phyloP scores from a whole-genome alignment of 345 rosid species.

The Passiflora organensis region DNA sequence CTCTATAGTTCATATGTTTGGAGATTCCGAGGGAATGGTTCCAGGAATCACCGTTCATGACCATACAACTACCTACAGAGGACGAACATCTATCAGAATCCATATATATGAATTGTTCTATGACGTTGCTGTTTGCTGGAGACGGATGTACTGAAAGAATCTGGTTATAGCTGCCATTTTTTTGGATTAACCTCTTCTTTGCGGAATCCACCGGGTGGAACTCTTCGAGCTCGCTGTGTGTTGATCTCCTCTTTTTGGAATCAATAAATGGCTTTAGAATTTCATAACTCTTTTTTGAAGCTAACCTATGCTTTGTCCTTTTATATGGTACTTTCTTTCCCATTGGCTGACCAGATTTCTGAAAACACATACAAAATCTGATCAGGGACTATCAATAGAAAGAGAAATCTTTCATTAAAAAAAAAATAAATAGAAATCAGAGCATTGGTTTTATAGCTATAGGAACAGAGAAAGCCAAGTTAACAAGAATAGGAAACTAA shows the following conservation, averaged over 20 bases:
- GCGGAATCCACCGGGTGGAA: neutral
- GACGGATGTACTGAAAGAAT: conserved; percentile 6
- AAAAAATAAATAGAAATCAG: neutral
- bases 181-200: conserved; percentile 15
- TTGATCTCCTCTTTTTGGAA: conserved; percentile 17
- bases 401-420: neutral
- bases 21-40: conserved; percentile 1
- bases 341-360: neutral
- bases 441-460: no score
- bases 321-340: neutral
- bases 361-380: neutral
- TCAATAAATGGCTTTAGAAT: neutral
- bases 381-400: neutral
- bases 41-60: conserved; percentile 4
- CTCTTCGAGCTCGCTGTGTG: conserved; percentile 10
- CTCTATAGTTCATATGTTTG: conserved; percentile 1
- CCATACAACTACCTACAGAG: conserved; percentile 40
- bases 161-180: conserved; percentile 8
- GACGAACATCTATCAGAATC: conserved; percentile 24
- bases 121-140: conserved; percentile 3
- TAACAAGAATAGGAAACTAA: neutral
- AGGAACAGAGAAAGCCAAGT: neutral
- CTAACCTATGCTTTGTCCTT: conserved; percentile 2
- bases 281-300: conserved; percentile 13
- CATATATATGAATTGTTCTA: conserved; percentile 5